Evolutionary conservation across 306 rosid genomes (phyloP), one percentile per base, ranked within the genome.

Genomic region (Cyclanthera cordifolia): DNA sequence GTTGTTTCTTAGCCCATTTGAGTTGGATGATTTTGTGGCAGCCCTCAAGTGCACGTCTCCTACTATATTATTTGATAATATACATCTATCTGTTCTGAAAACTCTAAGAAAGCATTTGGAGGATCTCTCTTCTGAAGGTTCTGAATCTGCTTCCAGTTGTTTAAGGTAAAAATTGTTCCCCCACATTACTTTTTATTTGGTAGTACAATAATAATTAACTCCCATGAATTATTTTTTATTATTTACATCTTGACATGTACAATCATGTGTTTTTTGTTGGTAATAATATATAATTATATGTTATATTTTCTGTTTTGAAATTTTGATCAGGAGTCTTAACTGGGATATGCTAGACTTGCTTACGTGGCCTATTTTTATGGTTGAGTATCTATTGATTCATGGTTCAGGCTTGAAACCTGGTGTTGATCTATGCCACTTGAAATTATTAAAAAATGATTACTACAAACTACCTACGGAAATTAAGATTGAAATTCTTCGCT

Each of bases 341-440:
- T 94, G 99, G 99, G 95, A 87, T 82, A 83, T 85, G 57, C 77
- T 94, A 81, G 99, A 94, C 85, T 69, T 79, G 79, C 78, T 90
- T 71, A 85, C 99, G 4, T 94, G 99, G 99, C 99, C 97, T 27
- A 74, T 90, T 76, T 94, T 87, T 83, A 74, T 94, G 94, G 85
- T 86, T 5, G 97, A 88, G 85, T 94, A 94, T 79, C 83, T 85
- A 68, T 78, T 90, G 84, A 78, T 90, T 76, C 85, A 85, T 76
- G 82, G 83, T 79, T 87, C 87, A 15, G 86, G 81, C 66, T 76
- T 86, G 77, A 82, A 86, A 78, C 81, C 81, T 57, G 83, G 79
- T 74, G 84, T 81, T 74, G 82, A 75, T 84, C 84, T 83, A 61
- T 71, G 77, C 74, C 79, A 69, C 72, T 79, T 83, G 61, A 80